Evolutionary conservation across 805 yeast species (phyloP), one percentile per base, ranked within the genome.

Genomic region (Pichia nanzhaoensis): DNA sequence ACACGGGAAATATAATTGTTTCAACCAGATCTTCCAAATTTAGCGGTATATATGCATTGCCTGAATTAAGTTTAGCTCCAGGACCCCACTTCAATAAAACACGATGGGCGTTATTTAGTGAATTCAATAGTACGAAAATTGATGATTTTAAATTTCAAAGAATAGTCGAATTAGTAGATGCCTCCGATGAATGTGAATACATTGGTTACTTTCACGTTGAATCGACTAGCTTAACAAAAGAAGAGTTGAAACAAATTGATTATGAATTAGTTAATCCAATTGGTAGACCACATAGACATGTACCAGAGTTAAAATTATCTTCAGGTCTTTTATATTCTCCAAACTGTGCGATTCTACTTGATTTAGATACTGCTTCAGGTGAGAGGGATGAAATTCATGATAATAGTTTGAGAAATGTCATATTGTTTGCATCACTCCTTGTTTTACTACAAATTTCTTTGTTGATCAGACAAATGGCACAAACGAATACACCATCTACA

Each of bases 301-400:
- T 82, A 5, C 96, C 96, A 0, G 55, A 61, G 0, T 51, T 90
- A 16, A 65, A 65, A 28, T 55, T 90, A 9, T 60, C 72, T 2
- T 63, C 73, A 10, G 88, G 83, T 6, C 50, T 87, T 13, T 48
- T 87, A 17, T 89, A 85, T 56, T 87, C 96, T 0, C 97, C 97
- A 0, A 95, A 90, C 58, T 90, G 98, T 68, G 95, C 90, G 0
- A 57, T 82, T 2, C 58, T 74, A 2, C 49, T 86, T 4, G 59
- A 64, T 5, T 35, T 74, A 6, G 59, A 60, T 7, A 51, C 56
- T 6, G 61, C 68, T 2, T 44, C 46, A 13, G 96, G 96, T 1
- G 64, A 73, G n/a, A 75, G 80, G 49, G 62, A 67, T 41, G 90
- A 82, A 55, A 69, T 74, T 18, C 64, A 59, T 31, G 56, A 59